These are phyloP conservation scores for Flaveria trinervia DNA, from an alignment of 129 eudicot species.

Conservation along the genomic window DNA sequence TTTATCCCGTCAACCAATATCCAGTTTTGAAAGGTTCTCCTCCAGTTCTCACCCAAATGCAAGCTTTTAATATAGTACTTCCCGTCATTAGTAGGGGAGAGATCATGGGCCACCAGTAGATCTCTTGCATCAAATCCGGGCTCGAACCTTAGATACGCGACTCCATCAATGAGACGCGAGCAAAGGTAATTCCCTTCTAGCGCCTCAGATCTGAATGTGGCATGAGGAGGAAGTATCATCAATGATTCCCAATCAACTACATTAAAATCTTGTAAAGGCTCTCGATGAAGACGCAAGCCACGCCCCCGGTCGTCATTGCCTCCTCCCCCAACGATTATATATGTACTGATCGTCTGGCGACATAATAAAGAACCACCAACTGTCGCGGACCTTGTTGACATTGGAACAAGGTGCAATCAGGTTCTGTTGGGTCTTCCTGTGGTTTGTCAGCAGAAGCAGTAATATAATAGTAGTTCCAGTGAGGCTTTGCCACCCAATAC, in stretches of 20 bases:
- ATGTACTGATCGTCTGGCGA: not conserved
- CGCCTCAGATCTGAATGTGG: not conserved
- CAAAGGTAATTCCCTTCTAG: not conserved
- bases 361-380: too few species aligned
- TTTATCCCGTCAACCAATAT: not conserved
- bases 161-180: not conserved
- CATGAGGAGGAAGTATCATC: not conserved
- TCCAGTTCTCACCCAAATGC: constrained; percentile 10
- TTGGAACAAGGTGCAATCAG: not conserved
- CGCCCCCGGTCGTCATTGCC: not conserved
- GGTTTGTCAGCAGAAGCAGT: not conserved
- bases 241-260: not conserved
- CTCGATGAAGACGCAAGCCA: not conserved
- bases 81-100: constrained; percentile 1
- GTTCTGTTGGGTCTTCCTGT: not conserved
- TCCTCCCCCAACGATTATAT: not conserved
- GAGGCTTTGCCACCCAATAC: not conserved
- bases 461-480: not conserved
- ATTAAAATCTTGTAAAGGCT: not conserved
- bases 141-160: not conserved
- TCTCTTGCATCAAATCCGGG: not conserved
- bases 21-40: not conserved
- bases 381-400: not conserved
- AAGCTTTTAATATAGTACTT: not conserved
- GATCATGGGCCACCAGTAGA: not conserved